Evolutionary conservation across 2,329 filamentous ascomycete genomes (phyloP).

Genomic region (Coniochaeta sp.): DNA sequence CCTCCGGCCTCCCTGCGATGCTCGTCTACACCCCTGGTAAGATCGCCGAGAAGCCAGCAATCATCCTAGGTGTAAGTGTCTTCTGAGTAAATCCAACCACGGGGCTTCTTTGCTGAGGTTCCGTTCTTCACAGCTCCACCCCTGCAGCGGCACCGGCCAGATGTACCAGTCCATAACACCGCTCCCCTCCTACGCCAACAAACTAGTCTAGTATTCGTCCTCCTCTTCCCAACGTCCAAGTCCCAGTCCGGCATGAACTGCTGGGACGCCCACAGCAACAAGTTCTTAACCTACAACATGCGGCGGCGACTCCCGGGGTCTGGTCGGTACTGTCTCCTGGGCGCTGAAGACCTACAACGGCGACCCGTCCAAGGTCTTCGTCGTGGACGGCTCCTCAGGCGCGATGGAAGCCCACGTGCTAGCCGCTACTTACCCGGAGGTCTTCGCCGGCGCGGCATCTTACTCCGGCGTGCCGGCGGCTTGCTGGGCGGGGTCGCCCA

Average conservation of each 20-base stretch:
- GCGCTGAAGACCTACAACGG: slow-evolving; percentile 35
- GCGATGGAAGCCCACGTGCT: slow-evolving; percentile 30
- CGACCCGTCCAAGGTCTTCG: slow-evolving; percentile 35
- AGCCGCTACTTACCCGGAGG: slow-evolving; percentile 24
- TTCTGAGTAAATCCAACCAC: too few relatives aligned
- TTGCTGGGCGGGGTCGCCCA: slow-evolving; percentile 17
- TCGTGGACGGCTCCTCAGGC: slow-evolving; percentile 30
- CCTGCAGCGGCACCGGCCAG: background rate
- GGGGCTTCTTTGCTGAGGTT: background rate
- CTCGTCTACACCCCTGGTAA: slow-evolving; percentile 7
- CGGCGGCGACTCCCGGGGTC: slow-evolving; percentile 38
- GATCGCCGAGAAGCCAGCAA: slow-evolving; percentile 6
- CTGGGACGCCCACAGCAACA: slow-evolving; percentile 41
- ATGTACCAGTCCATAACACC: background rate
- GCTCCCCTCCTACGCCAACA: background rate
- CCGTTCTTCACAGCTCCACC: background rate
- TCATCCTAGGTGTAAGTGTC: slow-evolving; percentile 7
- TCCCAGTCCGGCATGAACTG: slow-evolving; percentile 23
- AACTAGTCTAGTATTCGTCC: slow-evolving; percentile 36
- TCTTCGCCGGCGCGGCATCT: slow-evolving; percentile 23
- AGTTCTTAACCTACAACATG: slow-evolving; percentile 37
- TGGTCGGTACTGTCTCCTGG: slow-evolving; percentile 43
- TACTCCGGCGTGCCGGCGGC: slow-evolving; percentile 26
- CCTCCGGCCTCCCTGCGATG: background rate
- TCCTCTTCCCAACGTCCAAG: slow-evolving; percentile 18